Evolutionary conservation across 164 flowering plant species (phyloP).

Genomic region (Kingdonia uniflora): DNA sequence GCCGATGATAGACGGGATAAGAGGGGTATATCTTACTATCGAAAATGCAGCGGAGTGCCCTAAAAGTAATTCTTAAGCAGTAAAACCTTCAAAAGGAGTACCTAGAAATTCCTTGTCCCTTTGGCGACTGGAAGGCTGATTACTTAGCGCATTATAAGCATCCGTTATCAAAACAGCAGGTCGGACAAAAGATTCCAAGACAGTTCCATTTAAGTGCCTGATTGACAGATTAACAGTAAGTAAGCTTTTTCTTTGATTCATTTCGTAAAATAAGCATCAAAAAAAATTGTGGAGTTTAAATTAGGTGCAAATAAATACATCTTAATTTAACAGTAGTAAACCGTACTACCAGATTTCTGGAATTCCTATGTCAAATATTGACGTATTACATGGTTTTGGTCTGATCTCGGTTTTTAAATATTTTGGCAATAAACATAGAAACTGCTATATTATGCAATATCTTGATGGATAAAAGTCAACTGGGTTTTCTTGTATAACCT

Average conservation of each 20-base stretch:
- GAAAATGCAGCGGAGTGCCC: too few relatives aligned
- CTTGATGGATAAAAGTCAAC: too few relatives aligned
- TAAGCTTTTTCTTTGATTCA: background rate
- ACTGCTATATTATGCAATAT: too few relatives aligned
- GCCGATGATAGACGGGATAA: too few relatives aligned
- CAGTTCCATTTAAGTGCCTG: slow-evolving; percentile 95
- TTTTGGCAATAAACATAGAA: too few relatives aligned
- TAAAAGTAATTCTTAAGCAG: too few relatives aligned
- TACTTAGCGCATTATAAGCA: slow-evolving; percentile 89
- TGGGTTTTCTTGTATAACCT: slow-evolving; percentile 27
- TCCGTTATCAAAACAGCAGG: slow-evolving; percentile 97
- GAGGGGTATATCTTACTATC: too few relatives aligned
- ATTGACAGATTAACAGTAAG: slow-evolving; percentile 8
- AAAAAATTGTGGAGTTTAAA: background rate
- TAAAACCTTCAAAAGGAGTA: slow-evolving; percentile 14
- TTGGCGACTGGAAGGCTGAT: slow-evolving; percentile 73
- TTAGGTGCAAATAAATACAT: slow-evolving; percentile 1
- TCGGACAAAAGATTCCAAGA: slow-evolving; percentile 71
- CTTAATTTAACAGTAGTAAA: too few relatives aligned
- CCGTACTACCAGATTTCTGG: too few relatives aligned
- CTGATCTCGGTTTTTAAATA: too few relatives aligned
- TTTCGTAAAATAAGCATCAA: background rate
- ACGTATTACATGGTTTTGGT: too few relatives aligned
- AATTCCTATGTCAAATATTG: too few relatives aligned
- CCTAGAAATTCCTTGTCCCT: slow-evolving; percentile 83